Evolutionary conservation across 1,284 basidiomycete species (phyloP).

Genomic region (Trichosporon asahii): DNA sequence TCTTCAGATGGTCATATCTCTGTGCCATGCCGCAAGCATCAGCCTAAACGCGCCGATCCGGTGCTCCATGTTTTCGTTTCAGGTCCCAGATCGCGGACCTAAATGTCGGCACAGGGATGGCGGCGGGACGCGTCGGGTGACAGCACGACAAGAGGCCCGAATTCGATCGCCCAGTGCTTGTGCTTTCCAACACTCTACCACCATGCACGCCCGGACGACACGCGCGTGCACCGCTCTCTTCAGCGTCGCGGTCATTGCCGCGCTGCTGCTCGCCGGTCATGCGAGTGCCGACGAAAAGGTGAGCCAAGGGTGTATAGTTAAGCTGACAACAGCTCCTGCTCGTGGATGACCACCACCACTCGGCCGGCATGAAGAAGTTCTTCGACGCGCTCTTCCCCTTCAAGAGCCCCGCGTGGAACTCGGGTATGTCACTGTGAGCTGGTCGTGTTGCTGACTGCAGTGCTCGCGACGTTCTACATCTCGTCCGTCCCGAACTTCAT

Average conservation of each 20-base stretch:
- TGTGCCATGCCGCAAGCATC: too few species aligned
- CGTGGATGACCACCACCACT: conserved; percentile 16
- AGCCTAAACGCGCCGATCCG: neutral
- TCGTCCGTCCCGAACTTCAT: conserved; percentile 90
- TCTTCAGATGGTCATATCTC: too few species aligned
- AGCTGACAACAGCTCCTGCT: neutral
- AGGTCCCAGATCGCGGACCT: neutral
- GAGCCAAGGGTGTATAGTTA: neutral
- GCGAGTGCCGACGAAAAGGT: conserved; percentile 1
- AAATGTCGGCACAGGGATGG: conserved; percentile 2
- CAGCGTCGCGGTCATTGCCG: conserved; percentile 9
- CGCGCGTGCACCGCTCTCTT: conserved; percentile 5
- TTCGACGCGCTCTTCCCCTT: conserved; percentile 79
- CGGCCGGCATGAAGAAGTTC: conserved; percentile 53
- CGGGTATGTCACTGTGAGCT: conserved; percentile 53
- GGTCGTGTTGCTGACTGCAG: conserved; percentile 40
- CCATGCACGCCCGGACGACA: conserved; percentile 7
- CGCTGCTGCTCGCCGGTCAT: conserved; percentile 3
- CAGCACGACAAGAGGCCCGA: neutral
- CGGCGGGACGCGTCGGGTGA: neutral
- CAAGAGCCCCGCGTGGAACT: conserved; percentile 74
- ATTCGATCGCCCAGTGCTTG: neutral
- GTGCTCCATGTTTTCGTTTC: conserved; percentile 2
- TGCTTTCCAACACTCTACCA: neutral
- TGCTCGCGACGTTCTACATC: conserved; percentile 87